Evolutionary conservation across 78 protist genomes (phyloP), one percentile per base, ranked within the genome.

Genomic region (Anaeramoeba flamelloides): DNA sequence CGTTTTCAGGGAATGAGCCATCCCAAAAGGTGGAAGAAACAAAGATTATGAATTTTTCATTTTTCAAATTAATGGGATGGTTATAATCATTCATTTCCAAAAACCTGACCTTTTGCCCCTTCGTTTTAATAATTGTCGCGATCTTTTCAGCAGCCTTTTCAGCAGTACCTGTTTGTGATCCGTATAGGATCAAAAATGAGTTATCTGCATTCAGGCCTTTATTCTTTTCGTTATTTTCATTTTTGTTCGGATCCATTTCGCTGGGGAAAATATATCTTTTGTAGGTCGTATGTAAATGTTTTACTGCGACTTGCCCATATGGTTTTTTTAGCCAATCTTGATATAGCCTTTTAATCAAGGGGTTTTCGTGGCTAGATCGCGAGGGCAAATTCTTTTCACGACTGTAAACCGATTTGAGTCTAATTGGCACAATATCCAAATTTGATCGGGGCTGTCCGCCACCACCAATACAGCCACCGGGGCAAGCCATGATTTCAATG

Each of bases 401-500:
- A 17, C 17, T 53, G 17, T 53, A 53, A 53, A 53, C 69, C 17
- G 69, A 8, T 53, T 53, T 8, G 8, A 53, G 8, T 53, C 69
- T 53, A 8, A 26, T 53, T 17, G 69, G 69, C 69, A 53, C 8
- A 17, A 53, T 53, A 53, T 53, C 17, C 34, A 53, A 26, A 53
- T 53, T 53, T 53, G 83, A 76, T 1, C 77, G 31, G 2, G 86
- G 86, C 74, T 86, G 90, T 2, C 90, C 91, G 33, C 92, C 92
- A 38, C 91, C 89, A 30, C 86, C 82, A 75, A 75, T 4, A 65
- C 90, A 84, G 8, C 93, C 93, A 1, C 4, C 1, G 2, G 96
- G 96, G 40, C 96, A 92, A 0, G 96, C 96, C 94, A 91, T 89
- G 31, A 92, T 2, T 81, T 92, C 96, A 38, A 88, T 82, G 53